Conservation (phyloP, 2,329 filamentous ascomycete genomes). For the Drechslerella coelobrocha region DNA sequence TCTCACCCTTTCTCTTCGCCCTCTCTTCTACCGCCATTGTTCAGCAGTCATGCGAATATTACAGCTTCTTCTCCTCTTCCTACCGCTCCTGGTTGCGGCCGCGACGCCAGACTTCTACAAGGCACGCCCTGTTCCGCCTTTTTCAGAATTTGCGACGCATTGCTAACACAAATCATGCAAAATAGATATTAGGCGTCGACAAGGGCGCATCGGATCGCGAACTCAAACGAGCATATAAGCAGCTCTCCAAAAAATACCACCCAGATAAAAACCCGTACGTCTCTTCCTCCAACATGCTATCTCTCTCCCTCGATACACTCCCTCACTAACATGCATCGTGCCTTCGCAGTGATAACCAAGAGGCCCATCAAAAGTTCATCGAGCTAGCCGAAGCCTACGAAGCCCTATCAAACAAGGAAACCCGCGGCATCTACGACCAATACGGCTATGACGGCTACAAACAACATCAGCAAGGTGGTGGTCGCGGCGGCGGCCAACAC, state of each 20-base stretch:
- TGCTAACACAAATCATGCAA: slow-evolving; percentile 45
- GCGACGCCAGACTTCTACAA: slow-evolving; percentile 44
- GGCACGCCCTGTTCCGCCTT: background rate
- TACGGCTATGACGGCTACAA: slow-evolving; percentile 91
- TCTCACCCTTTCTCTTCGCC: background rate
- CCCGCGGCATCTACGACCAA: slow-evolving; percentile 88
- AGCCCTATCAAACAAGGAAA: slow-evolving; percentile 77
- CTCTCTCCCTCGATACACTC: background rate
- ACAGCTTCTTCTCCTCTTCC: slow-evolving; percentile 36
- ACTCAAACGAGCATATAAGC: slow-evolving; percentile 91
- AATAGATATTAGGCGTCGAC: slow-evolving; percentile 77
- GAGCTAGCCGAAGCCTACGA: slow-evolving; percentile 96
- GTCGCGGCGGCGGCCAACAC: slow-evolving; percentile 64
- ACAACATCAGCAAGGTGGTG: slow-evolving; percentile 76
- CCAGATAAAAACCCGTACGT: slow-evolving; percentile 96
- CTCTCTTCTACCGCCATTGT: too few species aligned
- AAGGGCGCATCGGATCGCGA: slow-evolving; percentile 82
- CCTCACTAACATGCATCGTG: slow-evolving; percentile 1
- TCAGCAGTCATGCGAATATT: slow-evolving; percentile 30
- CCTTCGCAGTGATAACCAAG: slow-evolving; percentile 70
- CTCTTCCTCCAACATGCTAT: background rate
- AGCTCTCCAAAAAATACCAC: slow-evolving; percentile 92
- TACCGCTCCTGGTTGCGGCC: slow-evolving; percentile 25
- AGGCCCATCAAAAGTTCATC: slow-evolving; percentile 89
- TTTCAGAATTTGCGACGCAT: background rate